Base-by-base conservation (phyloP, 148 eudicot species). In the Polygonum maritimum region DNA sequence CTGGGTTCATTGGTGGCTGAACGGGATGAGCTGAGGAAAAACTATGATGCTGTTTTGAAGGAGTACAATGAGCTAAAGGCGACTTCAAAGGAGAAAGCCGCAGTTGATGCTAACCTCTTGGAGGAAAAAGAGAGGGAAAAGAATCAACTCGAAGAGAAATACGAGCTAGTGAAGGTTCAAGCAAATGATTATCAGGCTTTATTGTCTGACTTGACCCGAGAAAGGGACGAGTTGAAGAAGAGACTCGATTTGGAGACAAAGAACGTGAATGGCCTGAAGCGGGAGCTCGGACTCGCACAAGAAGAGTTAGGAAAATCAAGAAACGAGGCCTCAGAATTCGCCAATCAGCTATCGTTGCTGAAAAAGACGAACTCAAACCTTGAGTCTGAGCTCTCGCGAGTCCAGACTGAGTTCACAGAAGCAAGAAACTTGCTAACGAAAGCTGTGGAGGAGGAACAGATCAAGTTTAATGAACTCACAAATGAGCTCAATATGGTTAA, bases 51-150 rank as follows among this genome's bases (percentile, higher is more conserved):
- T 40, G 76, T 85, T 74, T 71, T 78, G 71, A 78, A 78, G 48
- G 88, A 86, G 51, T 96, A 86, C 65, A 65, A 77, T 63, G 82
- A 82, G 22, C 74, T 88, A 58, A 92, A 83, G 78, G 76, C 76
- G 48, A 82, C 67, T 12, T 83, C 87, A 1, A 84, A 80, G 51
- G 79, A 83, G 78, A 88, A 86, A 74, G 85, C 81, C 35, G 88
- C 89, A 26, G 78, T 80, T 21, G 87, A 88, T 82, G 86, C 87
- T 13, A 82, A 84, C 77, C 82, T 87, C 71, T 81, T 96, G 78
- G 85, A 74, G 60, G 88, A 92, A 62, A 85, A 65, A 65, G 87
- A 86, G 70, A 48, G 73, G 4, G 83, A 87, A 79, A 76, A 88
- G 73, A 77, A 72, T 44, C 78, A 78, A 76, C 86, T 92, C 40